Base-by-base conservation (phyloP, 768 basidiomycete species). In the Royoungia palumana region DNA sequence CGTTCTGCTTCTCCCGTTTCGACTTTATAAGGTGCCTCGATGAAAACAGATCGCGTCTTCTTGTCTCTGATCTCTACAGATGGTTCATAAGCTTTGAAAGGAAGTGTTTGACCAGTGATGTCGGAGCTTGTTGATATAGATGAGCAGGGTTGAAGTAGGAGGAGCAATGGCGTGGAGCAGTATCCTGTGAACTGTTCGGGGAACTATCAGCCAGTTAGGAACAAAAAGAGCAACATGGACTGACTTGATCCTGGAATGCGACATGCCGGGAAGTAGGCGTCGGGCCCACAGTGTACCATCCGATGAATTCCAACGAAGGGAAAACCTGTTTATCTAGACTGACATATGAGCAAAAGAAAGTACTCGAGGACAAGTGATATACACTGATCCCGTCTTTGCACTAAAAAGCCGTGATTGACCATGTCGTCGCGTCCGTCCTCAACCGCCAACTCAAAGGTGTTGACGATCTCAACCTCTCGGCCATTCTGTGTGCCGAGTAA, bases 1-100 rank as follows among this genome's bases (percentile, higher is more conserved):
- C 96, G 84, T 66, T 99, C 96, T 14, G 96, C 96, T 70, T 99
- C 96, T 28, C 95, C 96, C 0, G 95, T 97, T 69, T 97, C 95
- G 16, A 99, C 87, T 42, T 81, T 85, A 70, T 85, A 98, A 4
- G 86, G 73, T 1, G 86, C 89, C 60, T 92, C 87, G 38, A 95
- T 82, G 59, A 89, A 95, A 11, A 87, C 84, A 1, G 83, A 81
- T 45, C 85, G 82, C 44, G 85, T 82, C 62, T 75, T 83, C 40
- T 87, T 79, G 54, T 89, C 89, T 47, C 82, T 78, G 36, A 94
- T 85, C 64, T 94, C 92, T 35, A 94, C 78, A 2, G 89, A 87
- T 1, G 91, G 87, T 63, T 97, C 94, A 61, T 89, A 99, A n/a
- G 94, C 87, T 58, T 85, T 88, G 63, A 98, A 79, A 8, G 96